Evolutionary conservation across 1,284 basidiomycete species (phyloP), one percentile per base, ranked within the genome.

Genomic region (Rhodotorula mucilaginosa): DNA sequence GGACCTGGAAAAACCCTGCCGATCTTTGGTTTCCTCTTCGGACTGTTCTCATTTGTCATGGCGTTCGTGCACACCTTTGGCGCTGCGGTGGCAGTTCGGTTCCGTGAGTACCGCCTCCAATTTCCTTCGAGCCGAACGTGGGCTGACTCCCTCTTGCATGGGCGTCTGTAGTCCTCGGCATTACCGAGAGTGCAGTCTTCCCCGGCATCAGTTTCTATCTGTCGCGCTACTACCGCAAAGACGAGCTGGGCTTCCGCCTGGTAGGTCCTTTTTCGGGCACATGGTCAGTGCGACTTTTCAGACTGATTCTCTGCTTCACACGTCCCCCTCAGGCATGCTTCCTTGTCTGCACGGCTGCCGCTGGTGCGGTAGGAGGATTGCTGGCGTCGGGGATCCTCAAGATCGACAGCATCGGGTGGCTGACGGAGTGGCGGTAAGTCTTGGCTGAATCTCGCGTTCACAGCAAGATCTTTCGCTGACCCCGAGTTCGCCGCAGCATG

Each of bases 1-100:
- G 87, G 88, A 5, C 86, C 88, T 4, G 72, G 73, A 31, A 58
- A 46, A 39, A 77, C 68, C 60, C 68, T 81, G 15, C 80, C 81
- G n/a, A n/a, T 74, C 47, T 76, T 79, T 29, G 29, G 46, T 6
- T 69, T 73, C 78, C 3, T 63, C 26, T 63, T 63, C 44, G 62
- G 76, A 18, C 61, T 77, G 15, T 70, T 73, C 52, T 68, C 67
- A 60, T 54, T 80, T 74, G 64, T 68, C 72, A 47, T 63, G 74
- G 71, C 71, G 2, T 76, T 71, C 58, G 76, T 79, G 29, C 67
- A 68, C 10, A 68, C 67, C 39, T 79, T 75, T 61, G 74, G 71
- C 2, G 19, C 68, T 5, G 78, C 71, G 3, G 67, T 80, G 34
- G 79, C 76, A 2, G 79, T 81, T 0, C 78, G 80, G 0, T 80